Evolutionary conservation across 441 rosid species (phyloP).

Genomic region (Corymbia citriodora): DNA sequence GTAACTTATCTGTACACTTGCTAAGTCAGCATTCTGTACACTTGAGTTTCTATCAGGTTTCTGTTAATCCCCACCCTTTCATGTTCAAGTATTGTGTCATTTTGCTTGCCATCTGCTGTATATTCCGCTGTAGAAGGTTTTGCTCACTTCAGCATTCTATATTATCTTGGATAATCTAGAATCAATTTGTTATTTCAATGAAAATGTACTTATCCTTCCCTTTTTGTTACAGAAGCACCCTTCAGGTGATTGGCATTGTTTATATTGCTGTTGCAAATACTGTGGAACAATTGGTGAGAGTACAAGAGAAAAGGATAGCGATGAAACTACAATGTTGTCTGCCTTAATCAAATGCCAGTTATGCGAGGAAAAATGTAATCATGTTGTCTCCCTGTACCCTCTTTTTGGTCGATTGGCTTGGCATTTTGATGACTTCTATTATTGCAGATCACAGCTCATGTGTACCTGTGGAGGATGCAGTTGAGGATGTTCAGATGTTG

Average conservation of each 20-base stretch:
- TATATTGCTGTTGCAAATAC: constrained; percentile 85
- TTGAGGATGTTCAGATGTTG: constrained; percentile 16
- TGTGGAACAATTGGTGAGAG: constrained; percentile 47
- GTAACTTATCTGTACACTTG: neutral
- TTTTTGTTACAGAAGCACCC: constrained; percentile 63
- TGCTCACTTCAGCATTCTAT: neutral
- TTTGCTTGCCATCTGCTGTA: neutral
- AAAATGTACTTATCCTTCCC: constrained; percentile 2
- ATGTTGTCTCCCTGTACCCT: neutral
- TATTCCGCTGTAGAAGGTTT: neutral
- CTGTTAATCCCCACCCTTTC: neutral
- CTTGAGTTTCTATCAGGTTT: neutral
- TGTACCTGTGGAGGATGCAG: constrained; percentile 24
- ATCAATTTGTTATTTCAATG: neutral
- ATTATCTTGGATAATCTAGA: neutral
- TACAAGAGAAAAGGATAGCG: constrained; percentile 15
- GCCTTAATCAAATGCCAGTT: constrained; percentile 41
- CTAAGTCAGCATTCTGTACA: neutral
- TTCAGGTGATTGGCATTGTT: constrained; percentile 86
- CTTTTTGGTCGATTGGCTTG: neutral
- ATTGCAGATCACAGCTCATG: constrained; percentile 78
- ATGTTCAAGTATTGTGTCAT: neutral
- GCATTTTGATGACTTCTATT: constrained; percentile 3
- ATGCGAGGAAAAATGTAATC: constrained; percentile 88
- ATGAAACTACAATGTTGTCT: constrained; percentile 15